Base-by-base conservation (phyloP, 768 basidiomycete species). In the Dentipellis sp. region DNA sequence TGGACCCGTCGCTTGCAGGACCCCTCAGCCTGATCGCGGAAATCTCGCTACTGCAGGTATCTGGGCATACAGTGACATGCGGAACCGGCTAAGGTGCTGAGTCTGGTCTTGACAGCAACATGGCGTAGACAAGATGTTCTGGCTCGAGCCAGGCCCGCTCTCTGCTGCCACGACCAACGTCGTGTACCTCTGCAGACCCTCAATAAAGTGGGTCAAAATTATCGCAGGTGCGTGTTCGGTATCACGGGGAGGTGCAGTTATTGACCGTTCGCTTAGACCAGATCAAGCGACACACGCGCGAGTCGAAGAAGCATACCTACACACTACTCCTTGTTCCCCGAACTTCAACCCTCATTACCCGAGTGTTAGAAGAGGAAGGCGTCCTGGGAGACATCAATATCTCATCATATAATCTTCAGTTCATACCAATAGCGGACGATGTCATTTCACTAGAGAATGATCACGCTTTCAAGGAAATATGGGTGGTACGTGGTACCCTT, bases 81-180 rank as follows among this genome's bases (percentile, higher is more conserved):
- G 1, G 52, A 11, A 54, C 53, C n/a, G 6, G 23, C 17, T 6
- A 6, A 48, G 55, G 56, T 37, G 38, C 23, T 16, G n/a, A 29
- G 11, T 16, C n/a, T 14, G 3, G 9, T 9, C 3, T 50, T 8
- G 21, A 55, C 62, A 98, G 95, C 90, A 98, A 67, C 94, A 98
- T 83, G 94, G 93, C 5, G 92, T 99, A 3, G 94, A 97, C 74
- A 97, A 97, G 76, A 95, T 99, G 91, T 97, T 94, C 73, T 99
- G 97, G 95, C 82, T 99, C 21, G 97, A 98, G 71, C 70, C 86
- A 10, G 94, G 94, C 16, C 85, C 91, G 9, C 72, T 98, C 48
- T 78, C 82, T 11, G 87, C 91, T 2, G 78, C 83, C 3, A 94
- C 94, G 6, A 80, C 88, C 36, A 94, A 94, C 63, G 83, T 98